A percentile compares a stretch with the other conserved stretches of the same genome.
Evolutionary conservation across 2,329 filamentous ascomycete species (phyloP).

Genomic region (Lachnellula subtilissima): DNA sequence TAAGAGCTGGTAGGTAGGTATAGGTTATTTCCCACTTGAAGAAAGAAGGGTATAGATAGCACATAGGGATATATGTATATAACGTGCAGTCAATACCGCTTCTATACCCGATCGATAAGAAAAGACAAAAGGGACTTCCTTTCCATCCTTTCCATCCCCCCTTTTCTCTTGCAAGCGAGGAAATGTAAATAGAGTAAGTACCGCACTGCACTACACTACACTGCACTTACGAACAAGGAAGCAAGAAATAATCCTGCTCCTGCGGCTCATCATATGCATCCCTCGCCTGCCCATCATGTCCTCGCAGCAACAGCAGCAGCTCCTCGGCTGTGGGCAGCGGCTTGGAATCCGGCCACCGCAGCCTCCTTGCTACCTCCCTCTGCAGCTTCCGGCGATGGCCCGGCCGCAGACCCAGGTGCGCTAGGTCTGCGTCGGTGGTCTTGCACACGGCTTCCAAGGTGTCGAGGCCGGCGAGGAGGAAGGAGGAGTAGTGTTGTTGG

Average conservation of each 20-base stretch:
- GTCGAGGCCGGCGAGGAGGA: background rate
- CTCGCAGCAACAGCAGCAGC: background rate
- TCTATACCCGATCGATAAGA: too few species aligned
- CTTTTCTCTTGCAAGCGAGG: too few species aligned
- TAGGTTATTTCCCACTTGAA: too few species aligned
- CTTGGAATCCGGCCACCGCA: background rate
- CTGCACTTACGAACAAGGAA: background rate
- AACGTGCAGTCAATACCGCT: too few species aligned
- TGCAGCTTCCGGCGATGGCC: background rate
- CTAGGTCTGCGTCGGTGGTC: background rate
- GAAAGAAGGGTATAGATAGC: too few species aligned
- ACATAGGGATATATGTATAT: too few species aligned
- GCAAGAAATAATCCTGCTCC: background rate
- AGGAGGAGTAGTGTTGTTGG: background rate
- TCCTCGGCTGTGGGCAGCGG: background rate
- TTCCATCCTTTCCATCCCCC: too few species aligned
- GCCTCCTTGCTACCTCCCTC: background rate
- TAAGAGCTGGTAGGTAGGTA: too few species aligned
- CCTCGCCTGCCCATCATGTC: background rate
- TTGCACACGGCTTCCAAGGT: background rate
- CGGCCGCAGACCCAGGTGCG: background rate
- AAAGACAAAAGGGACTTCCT: too few species aligned
- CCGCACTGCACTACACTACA: too few species aligned
- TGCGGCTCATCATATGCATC: background rate
- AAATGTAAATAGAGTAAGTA: too few species aligned